Percentiles rank a stretch among this genome's conserved stretches.
phyloP scores from a whole-genome alignment of 345 rosid genomes.

The Noccaea caerulescens region DNA sequence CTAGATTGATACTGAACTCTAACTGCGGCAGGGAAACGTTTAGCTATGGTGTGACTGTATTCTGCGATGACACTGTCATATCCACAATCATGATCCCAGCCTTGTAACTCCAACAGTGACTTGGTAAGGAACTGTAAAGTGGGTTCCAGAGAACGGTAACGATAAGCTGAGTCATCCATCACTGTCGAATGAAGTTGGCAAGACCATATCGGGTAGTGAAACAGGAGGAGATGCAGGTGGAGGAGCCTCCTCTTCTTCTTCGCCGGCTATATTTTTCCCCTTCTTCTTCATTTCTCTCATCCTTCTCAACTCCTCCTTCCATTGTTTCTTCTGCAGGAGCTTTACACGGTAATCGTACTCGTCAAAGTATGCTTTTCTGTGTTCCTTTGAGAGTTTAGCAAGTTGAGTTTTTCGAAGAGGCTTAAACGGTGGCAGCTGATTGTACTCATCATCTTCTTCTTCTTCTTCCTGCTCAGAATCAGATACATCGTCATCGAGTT shows the following conservation, averaged over 20 bases:
- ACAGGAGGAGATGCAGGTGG: slow-evolving; percentile 82
- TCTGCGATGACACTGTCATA: slow-evolving; percentile 91
- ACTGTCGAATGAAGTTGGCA: slow-evolving; percentile 88
- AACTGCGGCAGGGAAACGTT: slow-evolving; percentile 61
- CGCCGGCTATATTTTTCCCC: slow-evolving; percentile 45
- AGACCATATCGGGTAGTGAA: slow-evolving; percentile 83
- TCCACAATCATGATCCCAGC: slow-evolving; percentile 99
- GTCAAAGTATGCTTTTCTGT: slow-evolving; percentile 79
- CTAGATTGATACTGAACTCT: slow-evolving; percentile 73
- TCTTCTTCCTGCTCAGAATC: slow-evolving; percentile 86
- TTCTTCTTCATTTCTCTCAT: slow-evolving; percentile 82
- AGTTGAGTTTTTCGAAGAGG: slow-evolving; percentile 80
- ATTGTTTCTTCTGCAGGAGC: slow-evolving; percentile 88
- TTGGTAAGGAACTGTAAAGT: slow-evolving; percentile 80
- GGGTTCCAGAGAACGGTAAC: slow-evolving; percentile 90
- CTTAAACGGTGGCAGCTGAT: slow-evolving; percentile 92
- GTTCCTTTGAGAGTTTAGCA: slow-evolving; percentile 79
- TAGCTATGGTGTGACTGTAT: slow-evolving; percentile 59
- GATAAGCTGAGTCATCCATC: slow-evolving; percentile 83
- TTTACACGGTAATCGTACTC: slow-evolving; percentile 97
- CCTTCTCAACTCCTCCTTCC: slow-evolving; percentile 82
- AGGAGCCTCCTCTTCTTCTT: slow-evolving; percentile 68
- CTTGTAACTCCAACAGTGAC: slow-evolving; percentile 89
- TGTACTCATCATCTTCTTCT: slow-evolving; percentile 79
- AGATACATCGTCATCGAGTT: slow-evolving; percentile 64